Evolutionary conservation across 331 rosid species (phyloP).

Genomic region (Prunus yedoensis): DNA sequence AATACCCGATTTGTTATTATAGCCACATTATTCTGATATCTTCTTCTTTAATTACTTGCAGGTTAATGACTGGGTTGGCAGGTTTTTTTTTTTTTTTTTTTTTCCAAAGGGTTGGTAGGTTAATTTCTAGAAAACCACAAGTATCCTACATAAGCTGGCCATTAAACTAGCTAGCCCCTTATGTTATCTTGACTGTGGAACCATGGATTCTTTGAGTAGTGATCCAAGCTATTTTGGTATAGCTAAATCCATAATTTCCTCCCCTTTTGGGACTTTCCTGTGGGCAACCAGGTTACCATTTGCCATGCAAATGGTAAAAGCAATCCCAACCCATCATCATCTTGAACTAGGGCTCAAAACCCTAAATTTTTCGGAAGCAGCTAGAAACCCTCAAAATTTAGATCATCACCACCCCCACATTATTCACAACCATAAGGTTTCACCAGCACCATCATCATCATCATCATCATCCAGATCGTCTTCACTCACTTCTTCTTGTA

Average conservation of each 20-base stretch:
- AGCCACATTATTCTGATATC: not conserved
- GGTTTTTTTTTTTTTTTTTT: too few species aligned
- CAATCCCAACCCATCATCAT: not conserved
- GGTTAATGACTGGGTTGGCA: slow-evolving; percentile 4
- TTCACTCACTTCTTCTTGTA: not conserved
- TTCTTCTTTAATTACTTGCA: slow-evolving; percentile 3
- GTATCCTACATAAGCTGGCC: not conserved
- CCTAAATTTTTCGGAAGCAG: slow-evolving; percentile 33
- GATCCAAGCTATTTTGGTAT: slow-evolving; percentile 9
- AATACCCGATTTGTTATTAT: not conserved
- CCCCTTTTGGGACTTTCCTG: slow-evolving; percentile 11
- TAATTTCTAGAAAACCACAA: not conserved
- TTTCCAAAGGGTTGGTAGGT: not conserved
- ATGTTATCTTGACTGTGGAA: too few species aligned
- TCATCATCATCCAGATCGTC: not conserved
- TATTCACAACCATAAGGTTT: slow-evolving; percentile 26
- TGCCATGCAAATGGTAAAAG: slow-evolving; percentile 6
- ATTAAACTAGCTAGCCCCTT: not conserved
- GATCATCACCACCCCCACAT: not conserved
- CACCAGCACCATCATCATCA: not conserved
- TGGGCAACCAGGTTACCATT: slow-evolving; percentile 22
- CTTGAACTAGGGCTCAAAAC: slow-evolving; percentile 48
- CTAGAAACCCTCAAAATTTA: not conserved
- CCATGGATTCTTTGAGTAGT: too few species aligned
- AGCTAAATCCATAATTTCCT: slow-evolving; percentile 26